Conservation (phyloP, 2,329 filamentous ascomycete species). For the Orbilia blumenaviensis region DNA sequence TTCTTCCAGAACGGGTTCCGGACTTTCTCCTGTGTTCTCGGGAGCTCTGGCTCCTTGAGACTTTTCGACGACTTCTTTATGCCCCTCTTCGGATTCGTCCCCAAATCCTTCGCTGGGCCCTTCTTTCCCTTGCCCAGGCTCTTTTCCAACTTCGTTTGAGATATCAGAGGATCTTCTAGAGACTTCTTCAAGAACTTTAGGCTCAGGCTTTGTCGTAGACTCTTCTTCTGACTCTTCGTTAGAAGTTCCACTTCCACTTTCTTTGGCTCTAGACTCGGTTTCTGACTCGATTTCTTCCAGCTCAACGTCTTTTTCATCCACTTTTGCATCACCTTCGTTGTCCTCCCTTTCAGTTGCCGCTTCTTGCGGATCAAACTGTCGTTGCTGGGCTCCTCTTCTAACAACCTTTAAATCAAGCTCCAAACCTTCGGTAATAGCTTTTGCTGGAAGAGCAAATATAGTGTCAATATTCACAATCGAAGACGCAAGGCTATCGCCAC, state of each 20-base stretch:
- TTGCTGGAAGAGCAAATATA: conserved; percentile 24
- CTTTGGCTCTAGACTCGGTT: background rate
- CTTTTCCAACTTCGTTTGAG: conserved; percentile 4
- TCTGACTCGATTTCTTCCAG: background rate
- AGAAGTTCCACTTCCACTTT: background rate
- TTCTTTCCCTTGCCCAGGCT: background rate
- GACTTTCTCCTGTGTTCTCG: background rate
- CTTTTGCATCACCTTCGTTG: conserved; percentile 3
- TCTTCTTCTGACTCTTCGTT: conserved; percentile 13
- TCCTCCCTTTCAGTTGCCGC: background rate
- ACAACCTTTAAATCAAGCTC: conserved; percentile 38
- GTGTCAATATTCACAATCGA: conserved; percentile 47
- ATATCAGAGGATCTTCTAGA: background rate
- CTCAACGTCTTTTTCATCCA: background rate
- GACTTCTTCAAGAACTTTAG: conserved; percentile 9
- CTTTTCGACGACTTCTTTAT: background rate
- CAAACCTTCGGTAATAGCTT: conserved; percentile 38
- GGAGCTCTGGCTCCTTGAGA: background rate
- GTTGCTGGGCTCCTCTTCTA: conserved; percentile 6
- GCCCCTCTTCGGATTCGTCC: background rate
- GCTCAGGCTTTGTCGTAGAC: conserved; percentile 14
- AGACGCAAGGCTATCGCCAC: conserved; percentile 18
- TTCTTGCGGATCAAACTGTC: conserved; percentile 42
- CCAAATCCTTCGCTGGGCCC: background rate
- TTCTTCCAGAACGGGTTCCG: background rate